phyloP scores from a whole-genome alignment of 495 filamentous ascomycete genomes.

The Lichina pygmaea region DNA sequence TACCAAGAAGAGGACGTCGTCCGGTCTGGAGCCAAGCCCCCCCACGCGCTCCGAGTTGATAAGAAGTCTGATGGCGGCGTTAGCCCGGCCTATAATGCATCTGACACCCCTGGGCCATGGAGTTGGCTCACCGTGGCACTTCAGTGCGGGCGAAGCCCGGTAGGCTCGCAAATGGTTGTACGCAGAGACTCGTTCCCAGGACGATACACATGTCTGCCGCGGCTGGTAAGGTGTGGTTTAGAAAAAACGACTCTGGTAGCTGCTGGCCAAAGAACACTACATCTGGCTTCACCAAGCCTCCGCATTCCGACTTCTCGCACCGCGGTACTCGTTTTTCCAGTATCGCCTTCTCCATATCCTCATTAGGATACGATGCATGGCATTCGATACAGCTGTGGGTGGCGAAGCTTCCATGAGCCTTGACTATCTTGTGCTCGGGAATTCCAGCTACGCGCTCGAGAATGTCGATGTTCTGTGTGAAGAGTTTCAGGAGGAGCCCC shows the following conservation, averaged over 20 bases:
- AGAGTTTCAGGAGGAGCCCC: constrained; percentile 53
- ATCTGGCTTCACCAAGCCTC: constrained; percentile 78
- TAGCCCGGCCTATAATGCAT: background rate
- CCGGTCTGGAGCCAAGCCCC: constrained; percentile 40
- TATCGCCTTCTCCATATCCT: constrained; percentile 43
- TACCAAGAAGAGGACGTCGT: constrained; percentile 50
- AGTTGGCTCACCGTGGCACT: constrained; percentile 17
- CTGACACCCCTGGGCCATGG: too few species aligned
- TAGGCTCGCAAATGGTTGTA: constrained; percentile 72
- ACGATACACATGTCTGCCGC: constrained; percentile 62
- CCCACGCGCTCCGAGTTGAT: constrained; percentile 80
- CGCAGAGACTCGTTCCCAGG: constrained; percentile 73
- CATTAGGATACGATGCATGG: constrained; percentile 36
- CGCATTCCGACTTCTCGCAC: constrained; percentile 32
- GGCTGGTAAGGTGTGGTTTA: constrained; percentile 22
- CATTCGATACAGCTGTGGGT: constrained; percentile 78
- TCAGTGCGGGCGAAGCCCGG: constrained; percentile 31
- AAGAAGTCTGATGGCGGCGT: constrained; percentile 27
- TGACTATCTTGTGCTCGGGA: constrained; percentile 52
- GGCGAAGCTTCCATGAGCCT: constrained; percentile 90
- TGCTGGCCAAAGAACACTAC: constrained; percentile 82
- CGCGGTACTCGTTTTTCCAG: constrained; percentile 32
- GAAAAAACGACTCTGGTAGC: constrained; percentile 43
- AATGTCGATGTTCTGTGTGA: constrained; percentile 95
- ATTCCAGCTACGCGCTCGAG: constrained; percentile 75